Conservation (phyloP, 106 monocot genomes). For the Triglochin maritima region DNA sequence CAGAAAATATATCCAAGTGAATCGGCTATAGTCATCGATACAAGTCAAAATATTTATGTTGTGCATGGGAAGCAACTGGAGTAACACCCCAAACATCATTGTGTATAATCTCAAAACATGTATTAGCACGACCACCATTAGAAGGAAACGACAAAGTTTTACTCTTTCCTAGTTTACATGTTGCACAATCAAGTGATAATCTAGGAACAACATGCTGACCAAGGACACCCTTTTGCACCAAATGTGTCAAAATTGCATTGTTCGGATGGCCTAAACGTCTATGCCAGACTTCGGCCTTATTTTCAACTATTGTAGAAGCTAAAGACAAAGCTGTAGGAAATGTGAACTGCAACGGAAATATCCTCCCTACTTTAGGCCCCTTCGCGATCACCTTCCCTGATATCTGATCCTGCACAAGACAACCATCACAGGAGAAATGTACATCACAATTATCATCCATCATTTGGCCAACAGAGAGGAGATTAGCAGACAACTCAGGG, state of each 20-base stretch:
- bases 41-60: slow-evolving; percentile 8
- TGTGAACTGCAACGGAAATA: not conserved
- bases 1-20: slow-evolving; percentile 20
- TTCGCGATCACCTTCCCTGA: slow-evolving; percentile 1
- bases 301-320: not conserved
- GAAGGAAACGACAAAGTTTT: not conserved
- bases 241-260: no score
- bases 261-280: no score
- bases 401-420: slow-evolving; percentile 3
- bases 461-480: not conserved
- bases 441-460: not conserved
- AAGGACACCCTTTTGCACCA: no score
- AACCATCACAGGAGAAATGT: not conserved
- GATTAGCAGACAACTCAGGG: not conserved
- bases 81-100: slow-evolving; percentile 1
- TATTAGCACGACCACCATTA: not conserved
- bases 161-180: slow-evolving; percentile 7
- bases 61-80: not conserved
- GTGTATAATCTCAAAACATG: not conserved
- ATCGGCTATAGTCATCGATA: slow-evolving; percentile 11
- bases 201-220: no score
- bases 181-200: slow-evolving; percentile 1
- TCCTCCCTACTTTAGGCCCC: not conserved
- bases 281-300: no score
- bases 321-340: not conserved